These are phyloP conservation scores for Lecanicillium sp. DNA, from an alignment of 2,329 filamentous ascomycete species.

Conservation along the genomic window DNA sequence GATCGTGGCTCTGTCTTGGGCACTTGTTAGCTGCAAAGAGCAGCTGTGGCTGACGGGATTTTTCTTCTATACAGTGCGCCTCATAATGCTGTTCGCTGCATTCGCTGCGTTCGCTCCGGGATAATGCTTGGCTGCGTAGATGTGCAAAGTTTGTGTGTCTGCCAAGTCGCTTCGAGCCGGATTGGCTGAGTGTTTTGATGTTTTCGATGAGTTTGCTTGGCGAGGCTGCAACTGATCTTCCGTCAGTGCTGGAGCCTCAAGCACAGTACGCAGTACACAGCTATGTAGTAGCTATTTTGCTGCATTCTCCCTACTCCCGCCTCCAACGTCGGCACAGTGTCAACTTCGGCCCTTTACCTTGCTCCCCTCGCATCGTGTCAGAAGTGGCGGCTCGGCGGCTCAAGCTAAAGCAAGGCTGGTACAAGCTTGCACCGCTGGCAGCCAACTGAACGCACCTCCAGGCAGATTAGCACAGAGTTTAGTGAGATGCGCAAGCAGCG, in stretches of 20 bases:
- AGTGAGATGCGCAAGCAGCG: slow-evolving; percentile 7
- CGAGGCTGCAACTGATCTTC: not conserved
- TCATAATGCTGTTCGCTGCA: slow-evolving; percentile 3
- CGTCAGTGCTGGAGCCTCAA: not conserved
- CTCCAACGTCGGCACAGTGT: slow-evolving; percentile 2
- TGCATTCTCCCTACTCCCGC: not conserved
- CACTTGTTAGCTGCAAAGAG: not conserved
- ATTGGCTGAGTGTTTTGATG: too few species aligned
- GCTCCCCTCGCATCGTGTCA: not conserved
- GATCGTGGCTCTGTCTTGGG: not conserved
- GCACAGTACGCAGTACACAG: too few species aligned
- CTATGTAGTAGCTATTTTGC: not conserved
- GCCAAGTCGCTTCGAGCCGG: slow-evolving; percentile 11
- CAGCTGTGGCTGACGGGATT: too few species aligned
- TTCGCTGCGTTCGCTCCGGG: too few species aligned
- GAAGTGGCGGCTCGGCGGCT: slow-evolving; percentile 4
- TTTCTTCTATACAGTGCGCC: not conserved
- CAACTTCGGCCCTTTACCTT: too few species aligned
- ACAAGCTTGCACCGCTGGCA: too few species aligned
- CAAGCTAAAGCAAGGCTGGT: not conserved
- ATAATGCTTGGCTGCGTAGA: too few species aligned
- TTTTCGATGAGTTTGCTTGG: slow-evolving; percentile 4
- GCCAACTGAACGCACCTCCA: too few species aligned
- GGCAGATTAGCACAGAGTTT: slow-evolving; percentile 9
- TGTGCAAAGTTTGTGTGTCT: not conserved